phyloP scores from a whole-genome alignment of 2,329 filamentous ascomycete genomes.

The Xylariaceae sp. region DNA sequence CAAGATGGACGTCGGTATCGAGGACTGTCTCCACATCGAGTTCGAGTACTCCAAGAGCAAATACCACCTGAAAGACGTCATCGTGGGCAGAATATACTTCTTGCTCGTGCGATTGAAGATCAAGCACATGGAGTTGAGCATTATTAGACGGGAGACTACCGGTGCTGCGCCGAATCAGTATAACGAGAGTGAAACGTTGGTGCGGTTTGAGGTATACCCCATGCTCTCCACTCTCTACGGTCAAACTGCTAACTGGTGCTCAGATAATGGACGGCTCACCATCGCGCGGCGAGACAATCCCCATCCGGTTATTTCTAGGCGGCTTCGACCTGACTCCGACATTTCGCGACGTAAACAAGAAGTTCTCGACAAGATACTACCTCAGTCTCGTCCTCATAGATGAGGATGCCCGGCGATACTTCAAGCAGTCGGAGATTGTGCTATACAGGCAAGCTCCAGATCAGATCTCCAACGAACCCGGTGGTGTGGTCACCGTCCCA shows the following conservation, averaged over 20 bases:
- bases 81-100: slow-evolving; percentile 98
- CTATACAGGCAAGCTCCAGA: slow-evolving; percentile 80
- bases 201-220: slow-evolving; percentile 76
- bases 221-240: neutral
- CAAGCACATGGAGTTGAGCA: slow-evolving; percentile 99
- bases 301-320: slow-evolving; percentile 92
- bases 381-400: slow-evolving; percentile 93
- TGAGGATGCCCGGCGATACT: slow-evolving; percentile 95
- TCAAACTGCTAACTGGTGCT: slow-evolving; percentile 5
- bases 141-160: slow-evolving; percentile 94
- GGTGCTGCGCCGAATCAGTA: slow-evolving; percentile 97
- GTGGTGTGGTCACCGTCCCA: slow-evolving; percentile 42
- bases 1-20: slow-evolving; percentile 99
- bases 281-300: slow-evolving; percentile 89
- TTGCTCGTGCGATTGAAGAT: slow-evolving; percentile 96
- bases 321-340: slow-evolving; percentile 97
- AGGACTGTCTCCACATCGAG: slow-evolving; percentile 98
- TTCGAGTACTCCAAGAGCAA: slow-evolving; percentile 99
- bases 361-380: slow-evolving; percentile 98
- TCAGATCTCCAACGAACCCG: slow-evolving; percentile 43
- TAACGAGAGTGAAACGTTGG: slow-evolving; percentile 97
- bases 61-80: slow-evolving; percentile 98
- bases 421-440: slow-evolving; percentile 98
- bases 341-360: slow-evolving; percentile 99
- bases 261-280: slow-evolving; percentile 99